phyloP scores from a whole-genome alignment of 2,329 filamentous ascomycete species.

The Penicillium polonicum region DNA sequence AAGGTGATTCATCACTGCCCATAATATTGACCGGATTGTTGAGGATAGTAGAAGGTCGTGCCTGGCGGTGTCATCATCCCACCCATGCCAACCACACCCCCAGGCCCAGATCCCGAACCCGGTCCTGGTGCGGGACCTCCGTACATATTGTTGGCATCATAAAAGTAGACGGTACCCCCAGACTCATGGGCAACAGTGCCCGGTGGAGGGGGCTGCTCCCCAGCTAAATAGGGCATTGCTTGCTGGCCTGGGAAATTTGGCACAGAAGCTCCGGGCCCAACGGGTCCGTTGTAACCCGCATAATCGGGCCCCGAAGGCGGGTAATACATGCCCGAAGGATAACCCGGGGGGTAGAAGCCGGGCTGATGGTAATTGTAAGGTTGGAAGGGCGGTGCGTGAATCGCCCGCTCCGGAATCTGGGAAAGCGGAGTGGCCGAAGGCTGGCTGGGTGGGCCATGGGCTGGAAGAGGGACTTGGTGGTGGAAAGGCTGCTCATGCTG shows the following conservation, averaged over 20 bases:
- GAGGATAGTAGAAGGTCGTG: constrained; percentile 53
- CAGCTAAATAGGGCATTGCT: constrained; percentile 35
- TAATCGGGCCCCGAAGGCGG: constrained; percentile 48
- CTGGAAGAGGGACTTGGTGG: constrained; percentile 82
- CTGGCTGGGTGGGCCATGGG: constrained; percentile 65
- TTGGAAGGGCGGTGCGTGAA: constrained; percentile 88
- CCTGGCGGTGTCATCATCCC: constrained; percentile 72
- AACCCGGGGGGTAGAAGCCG: constrained; percentile 59
- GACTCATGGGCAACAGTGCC: constrained; percentile 76
- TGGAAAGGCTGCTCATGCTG: constrained; percentile 85
- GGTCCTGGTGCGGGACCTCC: background rate
- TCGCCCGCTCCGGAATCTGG: constrained; percentile 87
- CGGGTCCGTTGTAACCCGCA: constrained; percentile 46
- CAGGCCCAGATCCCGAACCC: constrained; percentile 50
- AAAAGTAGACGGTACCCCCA: constrained; percentile 96
- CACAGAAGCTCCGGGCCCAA: constrained; percentile 49
- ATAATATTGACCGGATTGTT: constrained; percentile 65
- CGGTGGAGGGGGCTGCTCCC: constrained; percentile 47
- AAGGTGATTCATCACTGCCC: constrained; percentile 22
- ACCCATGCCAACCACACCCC: constrained; percentile 66
- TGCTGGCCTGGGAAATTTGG: constrained; percentile 59
- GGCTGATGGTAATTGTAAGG: constrained; percentile 63
- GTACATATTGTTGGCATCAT: constrained; percentile 71
- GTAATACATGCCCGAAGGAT: constrained; percentile 68
- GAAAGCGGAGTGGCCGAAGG: constrained; percentile 78